Evolutionary conservation across 805 yeast genomes (phyloP).

Genomic region (Candida sphagnicola): DNA sequence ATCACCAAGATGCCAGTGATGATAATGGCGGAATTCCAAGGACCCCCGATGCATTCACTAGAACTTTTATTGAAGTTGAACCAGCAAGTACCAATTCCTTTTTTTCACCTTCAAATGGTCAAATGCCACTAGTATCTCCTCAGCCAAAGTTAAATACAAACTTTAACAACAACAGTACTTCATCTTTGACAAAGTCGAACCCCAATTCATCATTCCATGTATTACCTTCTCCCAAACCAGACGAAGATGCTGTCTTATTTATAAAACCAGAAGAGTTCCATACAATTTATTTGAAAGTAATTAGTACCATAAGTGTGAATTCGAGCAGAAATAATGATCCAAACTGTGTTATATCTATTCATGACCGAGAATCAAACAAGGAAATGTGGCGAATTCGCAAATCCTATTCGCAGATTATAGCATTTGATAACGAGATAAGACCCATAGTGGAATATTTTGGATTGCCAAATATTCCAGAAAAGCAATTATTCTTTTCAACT

Average conservation of each 20-base stretch:
- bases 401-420: conserved; percentile 52
- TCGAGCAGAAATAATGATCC: conserved; percentile 53
- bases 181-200: neutral
- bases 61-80: neutral
- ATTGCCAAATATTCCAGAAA: conserved; percentile 65
- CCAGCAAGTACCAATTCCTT: neutral
- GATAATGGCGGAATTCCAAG: conserved; percentile 7
- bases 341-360: conserved; percentile 55
- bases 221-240: conserved; percentile 19
- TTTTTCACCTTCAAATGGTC: neutral
- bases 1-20: too few relatives aligned
- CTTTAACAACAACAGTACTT: neutral
- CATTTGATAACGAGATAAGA: conserved; percentile 60
- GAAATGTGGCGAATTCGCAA: conserved; percentile 77
- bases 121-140: neutral
- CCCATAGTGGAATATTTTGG: conserved; percentile 48
- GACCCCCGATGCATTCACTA: conserved; percentile 21
- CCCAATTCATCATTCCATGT: conserved; percentile 11
- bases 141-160: neutral
- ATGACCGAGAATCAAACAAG: conserved; percentile 56
- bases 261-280: conserved; percentile 57
- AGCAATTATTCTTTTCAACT: conserved; percentile 49
- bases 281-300: conserved; percentile 44
- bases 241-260: conserved; percentile 45
- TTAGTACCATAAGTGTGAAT: conserved; percentile 41